Base-by-base conservation (phyloP, 2,329 filamentous ascomycete genomes). In the Neurospora sp. region DNA sequence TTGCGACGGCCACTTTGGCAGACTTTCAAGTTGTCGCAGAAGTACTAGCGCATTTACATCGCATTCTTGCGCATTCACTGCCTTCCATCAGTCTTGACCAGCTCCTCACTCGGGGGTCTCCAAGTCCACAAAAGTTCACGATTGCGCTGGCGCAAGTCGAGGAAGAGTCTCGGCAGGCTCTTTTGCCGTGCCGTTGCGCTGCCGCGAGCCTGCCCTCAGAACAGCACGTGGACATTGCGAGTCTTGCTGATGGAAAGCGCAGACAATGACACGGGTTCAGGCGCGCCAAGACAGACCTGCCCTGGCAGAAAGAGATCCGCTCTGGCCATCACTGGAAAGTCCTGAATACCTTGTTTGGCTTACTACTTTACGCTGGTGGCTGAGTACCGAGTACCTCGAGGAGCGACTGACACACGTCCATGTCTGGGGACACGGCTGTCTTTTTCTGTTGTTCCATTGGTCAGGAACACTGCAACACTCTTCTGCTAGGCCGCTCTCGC, bases 391-490 rank as follows among this genome's bases (percentile, higher is more conserved):
- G 52, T 62, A 62, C 52, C 8, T 62, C 11, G 0, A n/a, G 23
- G 19, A 36, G 52, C 23, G 52, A 62, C 52, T 62, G 23, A 57
- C 23, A 57, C 46, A 57, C 11, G 23, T 33, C 46, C 46, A 8
- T 57, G 46, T 33, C 46, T 57, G 46, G 46, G 46, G 46, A 15
- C 46, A 57, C 46, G 46, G 52, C 52, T 62, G 52, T 62, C 52
- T 62, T 62, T 17, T 62, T 28, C 52, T 62, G 52, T 62, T 62
- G 52, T 62, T 62, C 52, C 52, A 62, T 62, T 62, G 52, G 52
- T 62, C 52, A 62, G 23, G 28, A 62, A 4, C 46, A 52, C 19
- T 57, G 23, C 52, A 28, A 33, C 23, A 15, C 6, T 2, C 37
- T 11, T 38, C 37, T 2, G 43, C 10, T 52, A 52, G 8, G 46